Evolutionary conservation across 768 basidiomycete genomes (phyloP), one percentile per base, ranked within the genome.

Genomic region (Kwoniella newhampshirensis): DNA sequence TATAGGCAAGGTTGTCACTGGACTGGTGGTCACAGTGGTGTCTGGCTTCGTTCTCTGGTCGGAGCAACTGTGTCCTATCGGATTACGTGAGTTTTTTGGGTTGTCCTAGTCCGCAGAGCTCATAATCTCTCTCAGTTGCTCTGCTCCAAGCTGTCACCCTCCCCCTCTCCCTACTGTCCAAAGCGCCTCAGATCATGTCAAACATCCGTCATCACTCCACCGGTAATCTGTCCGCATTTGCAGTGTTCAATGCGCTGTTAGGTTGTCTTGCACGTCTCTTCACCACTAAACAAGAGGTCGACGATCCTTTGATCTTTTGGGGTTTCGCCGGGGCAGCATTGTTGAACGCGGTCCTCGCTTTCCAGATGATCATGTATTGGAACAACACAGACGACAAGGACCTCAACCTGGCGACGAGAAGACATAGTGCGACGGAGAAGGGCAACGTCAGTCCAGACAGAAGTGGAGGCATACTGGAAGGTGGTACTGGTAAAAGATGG

Each of bases 211-310:
- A 84, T 4, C 77, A 81, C 46, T 89, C 87, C 6, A 98, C 96
- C 0, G 96, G 96, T 11, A 91, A 97, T 70, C 87, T 99, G 39
- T 93, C 91, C 11, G 84, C 91, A 0, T 89, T 99, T 70, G 91
- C 92, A 23, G 90, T 98, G 35, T 78, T 89, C 67, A 83, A 90
- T 48, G 91, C 94, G 62, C 83, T 98, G 36, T 82, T 81, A 1
- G 94, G 96, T 21, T 96, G 92, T 76, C 79, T 91, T 35, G 96
- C 94, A 0, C 81, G 96, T 42, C 79, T 98, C 15, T 98, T 92
- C 81, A 99, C 96, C 6, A 97, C 91, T 12, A 82, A 86, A 9
- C 87, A 87, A 28, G 94, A 98, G 75, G 86, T 96, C 54, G 84
- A 86, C 48, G 96, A 98, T 75, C 64, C 74, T 7, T 80, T 96